Evolutionary conservation across 2,329 filamentous ascomycete species (phyloP).

Genomic region (Thelonectria rubi): DNA sequence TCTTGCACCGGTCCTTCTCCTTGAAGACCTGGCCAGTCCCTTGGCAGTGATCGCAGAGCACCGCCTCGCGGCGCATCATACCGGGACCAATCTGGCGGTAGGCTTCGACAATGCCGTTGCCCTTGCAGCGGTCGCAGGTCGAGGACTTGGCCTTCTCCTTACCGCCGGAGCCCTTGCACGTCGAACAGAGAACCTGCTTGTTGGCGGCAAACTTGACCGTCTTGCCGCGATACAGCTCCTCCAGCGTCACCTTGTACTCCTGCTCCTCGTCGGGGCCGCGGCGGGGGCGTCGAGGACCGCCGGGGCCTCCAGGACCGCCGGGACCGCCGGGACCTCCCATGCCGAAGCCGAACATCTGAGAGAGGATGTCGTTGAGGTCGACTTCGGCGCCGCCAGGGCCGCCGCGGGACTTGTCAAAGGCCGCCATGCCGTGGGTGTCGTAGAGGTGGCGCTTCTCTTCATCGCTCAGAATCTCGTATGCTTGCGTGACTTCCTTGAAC

Average conservation of each 20-base stretch:
- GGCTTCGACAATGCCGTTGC: slow-evolving; percentile 78
- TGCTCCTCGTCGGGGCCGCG: slow-evolving; percentile 88
- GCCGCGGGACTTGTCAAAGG: slow-evolving; percentile 81
- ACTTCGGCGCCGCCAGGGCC: slow-evolving; percentile 74
- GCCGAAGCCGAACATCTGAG: slow-evolving; percentile 89
- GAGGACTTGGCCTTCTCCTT: slow-evolving; percentile 91
- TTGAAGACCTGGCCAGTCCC: slow-evolving; percentile 89
- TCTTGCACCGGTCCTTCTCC: slow-evolving; percentile 98
- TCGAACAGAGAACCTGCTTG: slow-evolving; percentile 88
- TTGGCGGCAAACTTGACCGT: slow-evolving; percentile 96
- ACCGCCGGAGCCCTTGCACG: slow-evolving; percentile 88
- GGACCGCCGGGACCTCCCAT: slow-evolving; percentile 64
- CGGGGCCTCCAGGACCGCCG: slow-evolving; percentile 58
- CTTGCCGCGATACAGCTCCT: slow-evolving; percentile 98
- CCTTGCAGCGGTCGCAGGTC: slow-evolving; percentile 85
- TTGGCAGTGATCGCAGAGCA: slow-evolving; percentile 83
- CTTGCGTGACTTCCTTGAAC: slow-evolving; percentile 93
- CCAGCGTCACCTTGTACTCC: slow-evolving; percentile 87
- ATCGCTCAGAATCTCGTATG: slow-evolving; percentile 97
- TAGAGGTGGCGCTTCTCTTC: slow-evolving; percentile 93
- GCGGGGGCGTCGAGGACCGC: slow-evolving; percentile 67
- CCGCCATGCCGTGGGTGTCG: slow-evolving; percentile 94
- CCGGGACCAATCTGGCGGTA: slow-evolving; percentile 87
- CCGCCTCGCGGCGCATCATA: slow-evolving; percentile 81
- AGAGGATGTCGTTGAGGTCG: slow-evolving; percentile 91